Evolutionary conservation across 768 basidiomycete species (phyloP).

Genomic region (Tephrocybe rancida): DNA sequence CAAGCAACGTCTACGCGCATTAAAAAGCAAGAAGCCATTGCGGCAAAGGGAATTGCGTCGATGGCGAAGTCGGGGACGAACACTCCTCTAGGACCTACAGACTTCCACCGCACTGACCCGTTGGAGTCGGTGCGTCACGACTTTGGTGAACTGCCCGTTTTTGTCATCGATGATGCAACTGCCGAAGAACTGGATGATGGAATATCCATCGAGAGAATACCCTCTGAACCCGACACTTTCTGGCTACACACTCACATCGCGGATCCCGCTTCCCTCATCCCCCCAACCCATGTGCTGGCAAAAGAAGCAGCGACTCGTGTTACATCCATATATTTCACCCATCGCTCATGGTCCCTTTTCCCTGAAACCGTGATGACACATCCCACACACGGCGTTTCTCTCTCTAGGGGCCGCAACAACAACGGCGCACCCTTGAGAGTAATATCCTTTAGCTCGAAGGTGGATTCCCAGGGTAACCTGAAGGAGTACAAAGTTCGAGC

Average conservation of each 20-base stretch:
- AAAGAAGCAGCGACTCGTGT: constrained; percentile 53
- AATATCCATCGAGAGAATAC: constrained; percentile 75
- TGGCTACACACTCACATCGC: constrained; percentile 96
- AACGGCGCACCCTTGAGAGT: constrained; percentile 52
- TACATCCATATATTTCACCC: constrained; percentile 64
- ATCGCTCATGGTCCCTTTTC: constrained; percentile 73
- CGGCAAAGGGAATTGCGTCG: constrained; percentile 25
- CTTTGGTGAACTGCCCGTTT: constrained; percentile 80
- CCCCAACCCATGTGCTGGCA: constrained; percentile 66
- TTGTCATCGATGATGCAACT: constrained; percentile 78
- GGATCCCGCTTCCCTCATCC: constrained; percentile 83
- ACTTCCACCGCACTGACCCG: constrained; percentile 64
- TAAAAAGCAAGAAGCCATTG: constrained; percentile 27
- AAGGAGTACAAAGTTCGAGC: constrained; percentile 70
- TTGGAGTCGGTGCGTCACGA: constrained; percentile 80
- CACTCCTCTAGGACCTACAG: constrained; percentile 56
- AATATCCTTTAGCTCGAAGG: constrained; percentile 79
- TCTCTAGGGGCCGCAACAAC: constrained; percentile 26
- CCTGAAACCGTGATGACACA: constrained; percentile 57
- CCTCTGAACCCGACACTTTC: constrained; percentile 52
- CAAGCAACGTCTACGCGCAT: constrained; percentile 26
- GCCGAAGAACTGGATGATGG: constrained; percentile 96
- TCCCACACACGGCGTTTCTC: constrained; percentile 40
- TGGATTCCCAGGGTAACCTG: constrained; percentile 65
- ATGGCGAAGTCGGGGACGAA: constrained; percentile 20